These are phyloP conservation scores for Penicillium cinerascens DNA, from an alignment of 495 filamentous ascomycete species.

Conservation along the genomic window DNA sequence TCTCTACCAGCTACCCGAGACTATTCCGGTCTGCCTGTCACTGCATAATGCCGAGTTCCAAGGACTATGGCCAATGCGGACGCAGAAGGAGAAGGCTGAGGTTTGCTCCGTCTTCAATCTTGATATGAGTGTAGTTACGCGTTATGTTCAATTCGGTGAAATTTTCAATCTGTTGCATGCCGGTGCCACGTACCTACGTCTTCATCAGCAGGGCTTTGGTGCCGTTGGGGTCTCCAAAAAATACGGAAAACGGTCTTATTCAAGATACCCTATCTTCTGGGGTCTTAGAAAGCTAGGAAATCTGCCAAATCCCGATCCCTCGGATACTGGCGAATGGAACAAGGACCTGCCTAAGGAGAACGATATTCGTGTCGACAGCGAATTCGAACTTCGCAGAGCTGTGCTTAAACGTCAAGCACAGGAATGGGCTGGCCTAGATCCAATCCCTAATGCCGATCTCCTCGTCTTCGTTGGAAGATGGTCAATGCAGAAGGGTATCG, in stretches of 20 bases:
- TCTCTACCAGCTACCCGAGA: slow-evolving; percentile 64
- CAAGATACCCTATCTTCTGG: slow-evolving; percentile 77
- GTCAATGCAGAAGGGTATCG: slow-evolving; percentile 76
- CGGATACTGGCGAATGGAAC: slow-evolving; percentile 67
- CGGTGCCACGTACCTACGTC: slow-evolving; percentile 66
- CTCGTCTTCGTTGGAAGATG: slow-evolving; percentile 78
- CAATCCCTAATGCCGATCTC: slow-evolving; percentile 64
- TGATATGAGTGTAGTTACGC: slow-evolving; percentile 38
- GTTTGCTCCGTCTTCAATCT: slow-evolving; percentile 69
- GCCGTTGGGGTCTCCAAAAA: slow-evolving; percentile 73
- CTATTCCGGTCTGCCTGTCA: slow-evolving; percentile 45
- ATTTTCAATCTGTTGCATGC: slow-evolving; percentile 73
- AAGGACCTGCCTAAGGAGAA: slow-evolving; percentile 50
- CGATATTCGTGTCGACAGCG: slow-evolving; percentile 53
- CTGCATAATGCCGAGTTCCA: slow-evolving; percentile 73
- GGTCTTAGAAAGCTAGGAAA: slow-evolving; percentile 66
- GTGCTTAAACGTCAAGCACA: slow-evolving; percentile 66
- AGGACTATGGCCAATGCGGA: slow-evolving; percentile 71
- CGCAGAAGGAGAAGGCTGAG: slow-evolving; percentile 61
- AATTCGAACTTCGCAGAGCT: slow-evolving; percentile 54
- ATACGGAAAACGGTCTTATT: slow-evolving; percentile 71
- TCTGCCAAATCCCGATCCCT: slow-evolving; percentile 73
- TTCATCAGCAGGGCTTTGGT: slow-evolving; percentile 72
- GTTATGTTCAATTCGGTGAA: slow-evolving; percentile 59
- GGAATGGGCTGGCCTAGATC: slow-evolving; percentile 69